Evolutionary conservation across 73 alveolate species (phyloP).

Genomic region (Symbiodinium pilosum): DNA sequence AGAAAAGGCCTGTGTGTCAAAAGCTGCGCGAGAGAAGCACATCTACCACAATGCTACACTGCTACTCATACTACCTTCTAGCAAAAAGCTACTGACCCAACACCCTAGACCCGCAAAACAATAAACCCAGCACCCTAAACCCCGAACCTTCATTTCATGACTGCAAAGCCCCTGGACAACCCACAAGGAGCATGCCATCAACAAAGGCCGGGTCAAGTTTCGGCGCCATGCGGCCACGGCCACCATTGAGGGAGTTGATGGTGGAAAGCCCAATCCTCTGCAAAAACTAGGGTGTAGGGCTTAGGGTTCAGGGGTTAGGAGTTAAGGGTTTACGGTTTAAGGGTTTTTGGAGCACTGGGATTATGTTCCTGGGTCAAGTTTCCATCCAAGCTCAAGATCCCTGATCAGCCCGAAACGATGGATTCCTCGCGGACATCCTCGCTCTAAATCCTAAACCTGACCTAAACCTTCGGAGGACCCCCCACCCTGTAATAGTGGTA

Average conservation of each 20-base stretch:
- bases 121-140: neutral
- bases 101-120: neutral
- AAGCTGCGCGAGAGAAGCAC: too few species aligned
- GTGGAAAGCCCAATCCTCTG: slow-evolving; percentile 43
- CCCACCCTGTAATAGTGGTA: too few species aligned
- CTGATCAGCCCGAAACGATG: too few species aligned
- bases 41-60: too few species aligned
- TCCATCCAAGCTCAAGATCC: too few species aligned
- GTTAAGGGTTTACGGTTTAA: neutral
- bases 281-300: neutral
- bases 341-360: too few species aligned
- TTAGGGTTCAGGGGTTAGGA: neutral
- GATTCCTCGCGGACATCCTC: too few species aligned
- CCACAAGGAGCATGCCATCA: neutral
- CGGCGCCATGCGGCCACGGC: slow-evolving; percentile 82
- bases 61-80: too few species aligned
- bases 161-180: neutral
- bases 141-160: neutral
- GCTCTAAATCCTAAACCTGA: too few species aligned
- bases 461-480: too few species aligned
- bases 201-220: neutral
- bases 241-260: slow-evolving; percentile 53
- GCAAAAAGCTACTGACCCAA: neutral
- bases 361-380: too few species aligned
- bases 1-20: too few species aligned